Evolutionary conservation across 23 red algal species (phyloP).

Genomic region (Gracilaria domingensis): DNA sequence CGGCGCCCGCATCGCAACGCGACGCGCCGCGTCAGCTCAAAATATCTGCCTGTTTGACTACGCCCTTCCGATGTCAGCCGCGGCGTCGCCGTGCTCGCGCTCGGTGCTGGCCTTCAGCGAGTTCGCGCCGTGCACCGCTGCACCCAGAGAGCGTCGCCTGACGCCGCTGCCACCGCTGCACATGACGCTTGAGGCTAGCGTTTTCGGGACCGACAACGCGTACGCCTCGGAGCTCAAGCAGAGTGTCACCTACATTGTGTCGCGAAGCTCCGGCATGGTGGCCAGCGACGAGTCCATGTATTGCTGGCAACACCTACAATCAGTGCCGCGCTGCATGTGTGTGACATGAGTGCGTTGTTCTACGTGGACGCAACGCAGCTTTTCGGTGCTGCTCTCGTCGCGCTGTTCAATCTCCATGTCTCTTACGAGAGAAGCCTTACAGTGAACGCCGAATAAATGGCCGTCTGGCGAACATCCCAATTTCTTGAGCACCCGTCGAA

Average conservation of each 20-base stretch:
- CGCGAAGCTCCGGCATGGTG: slow-evolving; percentile 86
- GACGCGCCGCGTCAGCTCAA: too few relatives aligned
- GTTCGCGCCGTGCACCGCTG: not conserved
- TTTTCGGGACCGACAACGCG: slow-evolving; percentile 71
- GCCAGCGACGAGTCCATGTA: slow-evolving; percentile 97
- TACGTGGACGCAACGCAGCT: too few relatives aligned
- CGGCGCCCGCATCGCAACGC: not conserved
- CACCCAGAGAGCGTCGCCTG: not conserved
- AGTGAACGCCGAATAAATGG: too few relatives aligned
- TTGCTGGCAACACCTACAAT: too few relatives aligned
- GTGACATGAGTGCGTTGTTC: too few relatives aligned
- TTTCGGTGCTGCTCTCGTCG: not conserved
- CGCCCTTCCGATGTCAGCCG: not conserved
- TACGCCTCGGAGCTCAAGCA: slow-evolving; percentile 83
- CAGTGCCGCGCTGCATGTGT: too few relatives aligned
- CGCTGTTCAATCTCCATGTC: too few relatives aligned
- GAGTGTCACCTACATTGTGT: slow-evolving; percentile 74
- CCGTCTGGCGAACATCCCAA: too few relatives aligned
- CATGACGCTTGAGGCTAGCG: slow-evolving; percentile 80
- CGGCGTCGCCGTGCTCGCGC: too few relatives aligned
- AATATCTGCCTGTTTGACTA: not conserved
- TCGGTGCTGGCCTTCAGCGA: not conserved
- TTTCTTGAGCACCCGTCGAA: too few relatives aligned
- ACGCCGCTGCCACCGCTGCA: not conserved
- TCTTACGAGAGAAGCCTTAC: too few relatives aligned